Evolutionary conservation across 2,329 filamentous ascomycete genomes (phyloP), one percentile per base, ranked within the genome.

Genomic region (Beauveria scarabaeidicola): DNA sequence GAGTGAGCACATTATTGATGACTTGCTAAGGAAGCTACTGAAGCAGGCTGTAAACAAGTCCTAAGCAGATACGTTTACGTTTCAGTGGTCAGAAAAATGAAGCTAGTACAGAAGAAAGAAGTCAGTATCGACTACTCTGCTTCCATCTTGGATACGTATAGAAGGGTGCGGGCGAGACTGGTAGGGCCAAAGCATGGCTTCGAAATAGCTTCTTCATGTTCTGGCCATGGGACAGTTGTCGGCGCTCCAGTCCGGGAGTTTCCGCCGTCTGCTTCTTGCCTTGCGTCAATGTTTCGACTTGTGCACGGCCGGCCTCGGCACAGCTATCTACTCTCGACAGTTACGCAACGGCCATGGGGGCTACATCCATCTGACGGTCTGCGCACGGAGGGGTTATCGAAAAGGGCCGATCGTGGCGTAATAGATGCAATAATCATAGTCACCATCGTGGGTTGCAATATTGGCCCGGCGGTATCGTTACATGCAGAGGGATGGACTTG

Each of bases 361-460:
- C 40, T 53, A 19, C 29, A 40, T 52, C 9, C 32, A 52, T 53
- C 23, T 27, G 19, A 29, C 5, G 21, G 52, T 27, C 40, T 11
- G 32, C 23, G 46, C 52, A 55, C 52, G 41, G 41, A 36, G 10
- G n/a, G 21, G 32, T 10, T 21, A 5, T 21, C 23, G 46, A 58
- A 36, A 51, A 51, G 55, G 55, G 55, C 46, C 55, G 55, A 51
- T 58, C 55, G 55, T 58, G 55, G 46, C 38, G 46, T 36, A 32
- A 51, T 32, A 11, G 46, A n/a, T 23, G 25, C 13, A 41, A 32
- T 15, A 41, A 32, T 41, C 15, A 11, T 19, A 17, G 9, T 41
- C 36, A n/a, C 9, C 21, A 41, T 52, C 11, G 36, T 10, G 17
- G 17, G 32, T 43, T 53, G 38, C 38, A 29, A 41, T 52, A 41